phyloP scores from a whole-genome alignment of 352 stramenopile genomes.

The Plasmopara viticola region DNA sequence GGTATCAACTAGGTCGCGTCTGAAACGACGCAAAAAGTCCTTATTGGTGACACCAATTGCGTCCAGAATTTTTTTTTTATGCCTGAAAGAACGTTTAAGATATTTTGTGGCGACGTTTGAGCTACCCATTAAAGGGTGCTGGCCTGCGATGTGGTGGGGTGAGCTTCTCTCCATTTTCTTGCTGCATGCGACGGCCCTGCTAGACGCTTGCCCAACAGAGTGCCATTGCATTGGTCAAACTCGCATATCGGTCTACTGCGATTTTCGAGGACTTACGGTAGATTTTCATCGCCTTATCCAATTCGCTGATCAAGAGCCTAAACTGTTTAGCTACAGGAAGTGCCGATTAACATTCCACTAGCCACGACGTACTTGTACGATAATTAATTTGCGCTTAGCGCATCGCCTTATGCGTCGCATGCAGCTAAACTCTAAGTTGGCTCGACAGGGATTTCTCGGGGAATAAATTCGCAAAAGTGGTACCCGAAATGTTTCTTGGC shows the following conservation, averaged over 20 bases:
- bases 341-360: constrained; percentile 58
- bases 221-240: constrained; percentile 64
- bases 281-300: neutral
- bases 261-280: constrained; percentile 62
- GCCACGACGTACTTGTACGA: constrained; percentile 67
- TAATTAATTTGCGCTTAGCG: constrained; percentile 4
- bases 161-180: constrained; percentile 8
- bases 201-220: constrained; percentile 32
- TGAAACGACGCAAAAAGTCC: neutral
- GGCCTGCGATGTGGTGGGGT: constrained; percentile 13
- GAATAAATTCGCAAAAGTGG: constrained; percentile 61
- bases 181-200: constrained; percentile 8
- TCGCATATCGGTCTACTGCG: constrained; percentile 68
- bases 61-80: constrained; percentile 12
- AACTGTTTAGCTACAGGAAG: constrained; percentile 19
- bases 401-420: neutral
- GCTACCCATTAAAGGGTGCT: constrained; percentile 5
- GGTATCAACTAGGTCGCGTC: too few species aligned
- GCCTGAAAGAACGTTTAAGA: constrained; percentile 8
- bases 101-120: constrained; percentile 21
- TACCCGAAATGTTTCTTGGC: constrained; percentile 63
- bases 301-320: neutral
- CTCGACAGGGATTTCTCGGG: constrained; percentile 47
- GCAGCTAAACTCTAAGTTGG: constrained; percentile 1
- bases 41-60: constrained; percentile 3